These are phyloP conservation scores for Pestalotiopsis fici DNA, from an alignment of 2,329 filamentous ascomycete genomes.

Conservation along the genomic window DNA sequence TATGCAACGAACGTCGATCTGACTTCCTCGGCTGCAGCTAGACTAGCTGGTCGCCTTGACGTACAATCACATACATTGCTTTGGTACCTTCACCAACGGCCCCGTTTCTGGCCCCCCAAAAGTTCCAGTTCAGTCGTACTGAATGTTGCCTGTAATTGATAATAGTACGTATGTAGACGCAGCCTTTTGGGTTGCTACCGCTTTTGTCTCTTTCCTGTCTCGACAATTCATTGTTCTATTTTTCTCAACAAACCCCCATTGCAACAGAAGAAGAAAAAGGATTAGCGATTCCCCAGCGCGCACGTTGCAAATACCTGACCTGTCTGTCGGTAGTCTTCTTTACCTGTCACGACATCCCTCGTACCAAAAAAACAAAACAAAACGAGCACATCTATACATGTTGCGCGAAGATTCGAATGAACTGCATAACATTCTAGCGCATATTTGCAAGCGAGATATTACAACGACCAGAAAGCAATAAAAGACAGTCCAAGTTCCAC, in stretches of 20 bases:
- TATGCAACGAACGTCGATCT: background rate
- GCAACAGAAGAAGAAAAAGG: background rate
- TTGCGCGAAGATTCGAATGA: background rate
- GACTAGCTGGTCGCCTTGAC: background rate
- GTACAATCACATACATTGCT: conserved; percentile 6
- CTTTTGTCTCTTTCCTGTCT: background rate
- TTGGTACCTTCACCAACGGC: background rate
- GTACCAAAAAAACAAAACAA: no score
- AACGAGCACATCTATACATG: background rate
- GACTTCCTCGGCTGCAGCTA: conserved; percentile 2
- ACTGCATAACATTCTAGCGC: background rate
- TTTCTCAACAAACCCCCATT: background rate
- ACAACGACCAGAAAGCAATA: background rate
- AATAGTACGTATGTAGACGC: background rate
- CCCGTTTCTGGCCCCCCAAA: background rate
- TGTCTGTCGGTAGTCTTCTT: background rate
- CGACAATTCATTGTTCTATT: background rate
- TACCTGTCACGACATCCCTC: background rate
- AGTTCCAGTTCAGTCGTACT: background rate
- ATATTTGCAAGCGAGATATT: background rate
- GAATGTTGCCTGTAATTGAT: background rate
- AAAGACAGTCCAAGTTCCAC: background rate
- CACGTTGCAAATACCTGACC: background rate
- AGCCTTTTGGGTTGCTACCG: background rate
- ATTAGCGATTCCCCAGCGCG: background rate